Percentiles rank a stretch among this genome's conserved stretches.
Evolutionary conservation across 441 rosid genomes (phyloP).

Genomic region (Croton setiger): DNA sequence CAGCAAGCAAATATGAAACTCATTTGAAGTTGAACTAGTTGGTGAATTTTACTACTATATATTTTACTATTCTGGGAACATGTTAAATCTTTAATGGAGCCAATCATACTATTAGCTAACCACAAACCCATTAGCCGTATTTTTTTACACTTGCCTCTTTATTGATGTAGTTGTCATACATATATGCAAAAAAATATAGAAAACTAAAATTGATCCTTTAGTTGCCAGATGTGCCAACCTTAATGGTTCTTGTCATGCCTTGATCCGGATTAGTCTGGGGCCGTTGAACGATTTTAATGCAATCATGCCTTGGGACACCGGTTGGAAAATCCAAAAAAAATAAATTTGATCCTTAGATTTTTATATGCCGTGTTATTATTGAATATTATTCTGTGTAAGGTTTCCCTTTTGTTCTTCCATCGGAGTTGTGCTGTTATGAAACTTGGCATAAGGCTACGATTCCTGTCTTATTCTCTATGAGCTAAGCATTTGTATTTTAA

Average conservation of each 20-base stretch:
- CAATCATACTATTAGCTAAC: background rate
- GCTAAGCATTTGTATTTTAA: conserved; percentile 17
- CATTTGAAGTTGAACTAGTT: conserved; percentile 6
- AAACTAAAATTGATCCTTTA: too few relatives aligned
- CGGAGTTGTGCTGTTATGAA: background rate
- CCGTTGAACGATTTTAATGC: too few relatives aligned
- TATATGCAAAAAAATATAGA: too few relatives aligned
- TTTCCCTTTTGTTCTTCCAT: background rate
- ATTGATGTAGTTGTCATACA: too few relatives aligned
- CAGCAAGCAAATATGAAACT: background rate
- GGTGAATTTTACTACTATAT: background rate
- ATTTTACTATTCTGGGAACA: background rate
- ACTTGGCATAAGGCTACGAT: background rate
- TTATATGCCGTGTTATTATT: background rate
- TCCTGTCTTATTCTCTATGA: background rate
- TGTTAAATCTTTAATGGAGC: background rate
- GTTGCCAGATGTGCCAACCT: too few relatives aligned
- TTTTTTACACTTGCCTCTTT: background rate
- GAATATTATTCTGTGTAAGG: background rate
- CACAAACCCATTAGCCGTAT: background rate
- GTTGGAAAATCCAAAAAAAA: too few relatives aligned
- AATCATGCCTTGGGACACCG: too few relatives aligned
- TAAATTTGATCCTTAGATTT: too few relatives aligned
- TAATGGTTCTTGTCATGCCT: too few relatives aligned
- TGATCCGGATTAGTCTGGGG: too few relatives aligned